Base-by-base conservation (phyloP, 805 yeast species). In the Metschnikowia aberdeeniae region DNA sequence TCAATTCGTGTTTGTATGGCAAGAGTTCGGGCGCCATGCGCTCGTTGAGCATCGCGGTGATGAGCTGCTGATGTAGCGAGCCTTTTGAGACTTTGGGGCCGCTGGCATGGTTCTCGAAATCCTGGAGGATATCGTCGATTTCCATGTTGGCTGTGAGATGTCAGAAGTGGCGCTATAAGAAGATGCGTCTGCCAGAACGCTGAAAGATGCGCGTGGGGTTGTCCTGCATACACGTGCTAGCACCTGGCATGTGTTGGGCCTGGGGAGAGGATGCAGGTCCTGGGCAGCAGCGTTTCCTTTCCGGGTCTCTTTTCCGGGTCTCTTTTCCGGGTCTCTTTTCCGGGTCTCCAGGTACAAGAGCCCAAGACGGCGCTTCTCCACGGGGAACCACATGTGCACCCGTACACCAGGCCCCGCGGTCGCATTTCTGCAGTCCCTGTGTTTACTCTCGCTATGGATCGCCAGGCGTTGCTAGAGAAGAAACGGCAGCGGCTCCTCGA, bases 11-110 rank as follows among this genome's bases (percentile, higher is more conserved):
- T 47, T 88, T 82, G 59, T 85, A 92, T 1, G 84, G 86, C 36
- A 92, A 67, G n/a, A 93, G 65, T 47, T 88, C 96, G 0, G 97
- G 98, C 1, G 93, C 72, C 74, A 81, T 81, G 44, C 96, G 74
- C 61, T 93, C 99, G 42, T 84, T 78, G 27, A 85, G 67, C 97
- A 96, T 92, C 2, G 81, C 80, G 26, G 72, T 74, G 19, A 78
- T 72, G 36, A 90, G 67, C 28, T 62, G 62, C 30, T 64, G 58
- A 26, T 75, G 59, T 43, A 82, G 43, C 17, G 42, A 33, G 24
- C 34, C 30, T 28, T 27, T 37, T 8, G 40, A 27, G 2, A 39
- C 29, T 7, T 20, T 20, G 12, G 77, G 13, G 63, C 59, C 14
- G 57, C 51, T 68, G 36, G 44, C 59, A 43, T 50, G 56, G 32